phyloP scores from a whole-genome alignment of 257 asterid genomes.

The Primulina tabacum region DNA sequence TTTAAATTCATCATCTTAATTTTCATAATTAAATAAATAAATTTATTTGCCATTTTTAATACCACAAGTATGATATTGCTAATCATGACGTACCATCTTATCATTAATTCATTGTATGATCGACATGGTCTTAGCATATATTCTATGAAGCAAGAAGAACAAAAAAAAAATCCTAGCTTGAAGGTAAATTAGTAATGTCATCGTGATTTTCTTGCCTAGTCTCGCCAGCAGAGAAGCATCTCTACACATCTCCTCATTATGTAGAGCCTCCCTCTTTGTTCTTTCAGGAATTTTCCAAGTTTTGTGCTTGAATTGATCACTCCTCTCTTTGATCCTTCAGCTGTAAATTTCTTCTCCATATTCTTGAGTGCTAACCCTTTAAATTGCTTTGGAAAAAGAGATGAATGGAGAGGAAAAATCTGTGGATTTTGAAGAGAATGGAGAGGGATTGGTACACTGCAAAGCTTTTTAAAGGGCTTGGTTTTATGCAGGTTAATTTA shows the following conservation, averaged over 20 bases:
- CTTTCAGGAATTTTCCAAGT: neutral
- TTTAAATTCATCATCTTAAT: too few relatives aligned
- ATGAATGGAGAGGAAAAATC: neutral
- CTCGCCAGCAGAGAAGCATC: conserved; percentile 1
- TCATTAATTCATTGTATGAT: too few relatives aligned
- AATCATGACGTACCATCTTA: too few relatives aligned
- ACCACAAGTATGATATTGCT: too few relatives aligned
- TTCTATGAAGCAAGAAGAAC: too few relatives aligned
- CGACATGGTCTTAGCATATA: too few relatives aligned
- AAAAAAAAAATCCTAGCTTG: too few relatives aligned
- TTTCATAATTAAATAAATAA: too few relatives aligned
- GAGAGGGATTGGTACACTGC: neutral
- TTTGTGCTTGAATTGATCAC: neutral
- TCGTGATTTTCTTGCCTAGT: neutral
- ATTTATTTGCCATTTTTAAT: too few relatives aligned
- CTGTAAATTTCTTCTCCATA: neutral
- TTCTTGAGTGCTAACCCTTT: neutral
- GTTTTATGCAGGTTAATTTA: neutral
- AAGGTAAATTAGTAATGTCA: neutral
- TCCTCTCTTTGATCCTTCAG: neutral
- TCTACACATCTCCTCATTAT: neutral
- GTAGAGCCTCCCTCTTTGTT: neutral
- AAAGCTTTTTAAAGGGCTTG: neutral
- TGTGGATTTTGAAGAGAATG: neutral
- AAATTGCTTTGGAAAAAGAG: neutral